These are phyloP conservation scores for Amanita molliuscula DNA, from an alignment of 768 basidiomycete genomes.

Conservation along the genomic window DNA sequence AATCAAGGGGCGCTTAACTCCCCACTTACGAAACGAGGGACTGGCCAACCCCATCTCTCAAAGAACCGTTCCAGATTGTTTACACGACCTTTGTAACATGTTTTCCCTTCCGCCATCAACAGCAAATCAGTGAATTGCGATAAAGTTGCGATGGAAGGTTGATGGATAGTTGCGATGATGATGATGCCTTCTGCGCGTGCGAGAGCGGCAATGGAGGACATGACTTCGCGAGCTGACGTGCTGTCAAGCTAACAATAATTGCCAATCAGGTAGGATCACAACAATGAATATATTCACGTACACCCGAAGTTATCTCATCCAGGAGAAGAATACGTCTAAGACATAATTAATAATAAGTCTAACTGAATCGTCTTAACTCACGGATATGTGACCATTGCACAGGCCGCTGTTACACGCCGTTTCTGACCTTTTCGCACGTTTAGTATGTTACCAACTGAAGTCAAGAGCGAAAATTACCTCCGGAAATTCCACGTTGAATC, in stretches of 20 bases:
- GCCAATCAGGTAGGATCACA: background rate
- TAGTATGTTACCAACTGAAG: background rate
- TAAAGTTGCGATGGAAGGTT: slow-evolving; percentile 53
- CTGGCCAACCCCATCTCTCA: slow-evolving; percentile 27
- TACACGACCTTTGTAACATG: slow-evolving; percentile 31
- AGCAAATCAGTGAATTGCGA: slow-evolving; percentile 49
- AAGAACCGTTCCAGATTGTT: slow-evolving; percentile 30
- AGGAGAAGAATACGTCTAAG: background rate
- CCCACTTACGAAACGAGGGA: slow-evolving; percentile 22
- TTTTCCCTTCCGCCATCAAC: slow-evolving; percentile 43
- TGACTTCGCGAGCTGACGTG: slow-evolving; percentile 31
- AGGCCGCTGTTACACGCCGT: slow-evolving; percentile 50
- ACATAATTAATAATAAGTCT: background rate
- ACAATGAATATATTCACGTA: background rate
- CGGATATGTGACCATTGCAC: slow-evolving; percentile 49
- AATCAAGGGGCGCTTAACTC: slow-evolving; percentile 8
- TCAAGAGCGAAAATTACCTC: background rate
- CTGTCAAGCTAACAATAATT: slow-evolving; percentile 30
- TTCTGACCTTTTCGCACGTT: slow-evolving; percentile 34
- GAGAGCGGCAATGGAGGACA: slow-evolving; percentile 32
- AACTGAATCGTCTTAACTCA: slow-evolving; percentile 11
- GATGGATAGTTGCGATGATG: slow-evolving; percentile 58
- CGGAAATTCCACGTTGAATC: background rate
- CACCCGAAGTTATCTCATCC: background rate
- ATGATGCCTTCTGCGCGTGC: slow-evolving; percentile 39